Base-by-base conservation (phyloP, 2,329 filamentous ascomycete genomes). In the Cucurbitaria berberidis region DNA sequence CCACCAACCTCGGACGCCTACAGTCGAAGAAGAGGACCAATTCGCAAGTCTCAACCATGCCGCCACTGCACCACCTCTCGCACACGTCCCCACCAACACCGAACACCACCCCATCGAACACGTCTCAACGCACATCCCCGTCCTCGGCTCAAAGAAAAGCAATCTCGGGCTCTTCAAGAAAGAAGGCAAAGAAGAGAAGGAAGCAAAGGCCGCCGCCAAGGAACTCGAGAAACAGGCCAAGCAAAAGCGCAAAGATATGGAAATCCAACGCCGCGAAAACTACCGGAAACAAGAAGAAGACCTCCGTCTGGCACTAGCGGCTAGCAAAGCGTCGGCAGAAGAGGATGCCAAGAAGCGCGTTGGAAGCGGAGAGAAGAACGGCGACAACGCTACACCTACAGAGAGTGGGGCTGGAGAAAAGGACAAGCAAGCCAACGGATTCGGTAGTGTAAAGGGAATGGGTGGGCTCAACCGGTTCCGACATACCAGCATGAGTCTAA, bases 401-500 rank as follows among this genome's bases (percentile, higher is more conserved):
- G 44, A 51, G 6, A 38, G 46, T 6, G n/a, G n/a, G n/a, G 30
- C 27, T 13, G 41, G 40, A 16, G 47, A 45, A 11, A 51, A 53
- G 13, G 47, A 51, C 6, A 63, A 60, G 16, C 57, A 60, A 32
- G 67, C 75, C 19, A 77, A 77, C 41, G 78, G 80, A 5, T 55
- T 57, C 19, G 75, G 72, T 45, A 75, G 73, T 21, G 60, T 74
- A 8, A 62, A 62, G 18, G 62, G 64, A 18, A 63, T 60, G 30
- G 60, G 72, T 45, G 74, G 78, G 7, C 77, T 95, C 36, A 86
- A 85, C 65, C 82, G 90, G 39, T 86, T 89, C 59, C 84, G 87
- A 62, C 82, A 87, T 48, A 86, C 86, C 9, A 91, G 88, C 73
- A 93, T 90, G 78, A 92, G 90, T 59, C 83, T 96, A 78, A 85